phyloP scores from a whole-genome alignment of 331 rosid species.

The Saraca asoca region DNA sequence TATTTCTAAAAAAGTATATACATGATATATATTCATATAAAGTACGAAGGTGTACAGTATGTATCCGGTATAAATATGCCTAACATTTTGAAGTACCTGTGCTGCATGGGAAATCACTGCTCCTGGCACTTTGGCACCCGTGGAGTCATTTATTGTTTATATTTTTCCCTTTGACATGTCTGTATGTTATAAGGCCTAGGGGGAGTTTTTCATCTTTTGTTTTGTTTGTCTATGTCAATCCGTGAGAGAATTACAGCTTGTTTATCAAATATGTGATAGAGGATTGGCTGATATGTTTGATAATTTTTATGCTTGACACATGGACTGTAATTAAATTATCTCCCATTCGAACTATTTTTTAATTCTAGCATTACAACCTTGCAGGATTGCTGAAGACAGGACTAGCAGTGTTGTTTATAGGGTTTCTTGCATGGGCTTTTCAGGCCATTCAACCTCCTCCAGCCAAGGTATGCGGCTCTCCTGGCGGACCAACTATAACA shows the following conservation, averaged over 20 bases:
- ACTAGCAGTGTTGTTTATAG: constrained; percentile 48
- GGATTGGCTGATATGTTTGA: neutral
- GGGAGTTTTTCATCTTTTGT: neutral
- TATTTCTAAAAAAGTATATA: too few relatives aligned
- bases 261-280: neutral
- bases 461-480: constrained; percentile 69
- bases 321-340: neutral
- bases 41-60: too few relatives aligned
- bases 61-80: too few relatives aligned
- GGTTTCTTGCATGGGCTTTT: constrained; percentile 73
- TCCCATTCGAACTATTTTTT: neutral
- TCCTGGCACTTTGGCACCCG: too few relatives aligned
- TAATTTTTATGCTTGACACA: constrained; percentile 1
- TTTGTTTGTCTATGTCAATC: neutral
- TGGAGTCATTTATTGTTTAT: neutral
- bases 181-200: neutral
- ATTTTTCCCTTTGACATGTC: neutral
- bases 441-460: constrained; percentile 75
- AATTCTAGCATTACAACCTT: constrained; percentile 1
- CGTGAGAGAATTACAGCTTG: neutral
- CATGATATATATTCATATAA: too few relatives aligned
- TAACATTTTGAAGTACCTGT: too few relatives aligned
- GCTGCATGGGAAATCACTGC: too few relatives aligned
- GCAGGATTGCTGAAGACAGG: constrained; percentile 48
- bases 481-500: constrained; percentile 70